Conservation (phyloP, 2,329 filamentous ascomycete genomes). For the Sporothrix curviconia region DNA sequence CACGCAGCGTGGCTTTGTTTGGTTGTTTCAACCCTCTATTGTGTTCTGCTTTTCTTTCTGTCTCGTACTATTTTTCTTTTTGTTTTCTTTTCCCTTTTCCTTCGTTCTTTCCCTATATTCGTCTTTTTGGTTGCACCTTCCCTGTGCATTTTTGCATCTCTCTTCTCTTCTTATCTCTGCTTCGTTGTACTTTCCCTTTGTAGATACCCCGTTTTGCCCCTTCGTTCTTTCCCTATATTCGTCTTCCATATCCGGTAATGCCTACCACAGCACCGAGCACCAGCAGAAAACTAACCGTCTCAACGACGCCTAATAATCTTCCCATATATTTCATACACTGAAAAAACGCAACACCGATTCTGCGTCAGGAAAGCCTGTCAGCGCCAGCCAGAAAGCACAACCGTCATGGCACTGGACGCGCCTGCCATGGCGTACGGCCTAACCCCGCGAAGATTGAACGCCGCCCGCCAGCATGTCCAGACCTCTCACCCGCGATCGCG, state of each 20-base stretch:
- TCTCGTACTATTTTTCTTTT: not conserved
- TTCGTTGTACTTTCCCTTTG: too few species aligned
- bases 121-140: too few species aligned
- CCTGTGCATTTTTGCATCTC: too few species aligned
- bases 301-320: too few species aligned
- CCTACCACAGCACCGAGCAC: not conserved
- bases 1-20: not conserved
- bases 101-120: not conserved
- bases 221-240: too few species aligned
- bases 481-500: conserved; percentile 27
- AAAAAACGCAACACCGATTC: too few species aligned
- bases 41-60: not conserved
- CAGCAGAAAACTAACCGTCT: too few species aligned
- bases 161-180: too few species aligned
- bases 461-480: conserved; percentile 29
- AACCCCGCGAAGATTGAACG: conserved; percentile 21
- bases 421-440: conserved; percentile 5
- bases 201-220: too few species aligned
- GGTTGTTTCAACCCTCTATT: not conserved
- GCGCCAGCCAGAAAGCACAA: too few species aligned
- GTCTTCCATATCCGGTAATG: not conserved
- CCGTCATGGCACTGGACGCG: conserved; percentile 3
- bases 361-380: too few species aligned
- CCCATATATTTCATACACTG: too few species aligned
- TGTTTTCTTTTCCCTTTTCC: not conserved